Percentiles rank a stretch among this genome's conserved stretches.
Evolutionary conservation across 2,329 filamentous ascomycete species (phyloP).

Genomic region (Pseudocercospora pini-densiflorae): DNA sequence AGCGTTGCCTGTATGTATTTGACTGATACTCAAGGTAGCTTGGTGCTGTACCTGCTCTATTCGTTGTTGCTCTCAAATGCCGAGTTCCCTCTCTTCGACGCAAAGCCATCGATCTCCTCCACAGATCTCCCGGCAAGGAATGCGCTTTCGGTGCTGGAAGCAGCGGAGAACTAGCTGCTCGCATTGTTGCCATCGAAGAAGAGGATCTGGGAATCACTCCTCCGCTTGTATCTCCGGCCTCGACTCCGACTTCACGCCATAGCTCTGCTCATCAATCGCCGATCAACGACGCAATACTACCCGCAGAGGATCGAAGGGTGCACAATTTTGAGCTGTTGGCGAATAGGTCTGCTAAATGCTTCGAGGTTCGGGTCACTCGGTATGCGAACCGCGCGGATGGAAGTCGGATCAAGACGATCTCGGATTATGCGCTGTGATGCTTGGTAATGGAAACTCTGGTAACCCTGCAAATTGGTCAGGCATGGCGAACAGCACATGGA

Average conservation of each 20-base stretch:
- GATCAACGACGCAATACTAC: constrained; percentile 21
- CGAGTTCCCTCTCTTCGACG: constrained; percentile 30
- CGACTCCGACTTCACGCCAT: not conserved
- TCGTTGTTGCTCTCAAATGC: constrained; percentile 33
- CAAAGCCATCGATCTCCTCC: constrained; percentile 29
- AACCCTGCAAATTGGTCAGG: not conserved
- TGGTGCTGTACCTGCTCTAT: constrained; percentile 29
- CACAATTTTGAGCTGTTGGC: constrained; percentile 24
- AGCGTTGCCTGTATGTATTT: not conserved
- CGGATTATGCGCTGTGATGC: constrained; percentile 26
- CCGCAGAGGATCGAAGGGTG: constrained; percentile 21
- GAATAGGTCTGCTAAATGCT: constrained; percentile 16
- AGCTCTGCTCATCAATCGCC: not conserved
- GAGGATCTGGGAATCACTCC: constrained; percentile 25
- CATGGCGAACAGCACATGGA: not conserved
- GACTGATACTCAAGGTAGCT: not conserved
- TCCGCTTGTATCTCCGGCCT: constrained; percentile 8
- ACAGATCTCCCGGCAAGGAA: constrained; percentile 30
- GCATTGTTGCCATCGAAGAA: constrained; percentile 32
- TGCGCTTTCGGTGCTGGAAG: constrained; percentile 29
- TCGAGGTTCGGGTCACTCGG: constrained; percentile 24
- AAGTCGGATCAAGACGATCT: constrained; percentile 5
- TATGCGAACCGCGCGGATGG: constrained; percentile 15
- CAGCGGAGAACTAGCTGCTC: constrained; percentile 22
- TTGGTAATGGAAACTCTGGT: not conserved